phyloP scores from a whole-genome alignment of 1,284 basidiomycete species.

The Sporisorium reilianum region DNA sequence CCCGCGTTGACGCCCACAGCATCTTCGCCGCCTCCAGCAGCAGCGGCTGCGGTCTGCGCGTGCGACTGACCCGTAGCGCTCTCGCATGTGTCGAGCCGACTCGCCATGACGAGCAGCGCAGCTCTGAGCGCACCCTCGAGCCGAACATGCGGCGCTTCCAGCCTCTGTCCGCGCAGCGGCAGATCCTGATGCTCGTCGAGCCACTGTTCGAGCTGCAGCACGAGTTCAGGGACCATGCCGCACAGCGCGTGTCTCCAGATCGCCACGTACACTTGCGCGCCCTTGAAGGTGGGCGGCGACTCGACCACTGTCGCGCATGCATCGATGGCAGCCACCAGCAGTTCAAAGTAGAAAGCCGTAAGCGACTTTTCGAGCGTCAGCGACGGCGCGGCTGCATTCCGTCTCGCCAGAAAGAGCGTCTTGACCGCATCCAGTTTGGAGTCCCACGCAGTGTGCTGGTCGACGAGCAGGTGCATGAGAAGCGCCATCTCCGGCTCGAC shows the following conservation, averaged over 20 bases:
- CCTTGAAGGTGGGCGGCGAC: constrained; percentile 30
- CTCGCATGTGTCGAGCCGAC: constrained; percentile 35
- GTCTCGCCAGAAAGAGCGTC: constrained; percentile 39
- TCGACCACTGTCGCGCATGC: constrained; percentile 42
- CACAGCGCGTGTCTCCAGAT: constrained; percentile 50
- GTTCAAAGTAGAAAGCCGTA: constrained; percentile 45
- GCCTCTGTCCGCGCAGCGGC: constrained; percentile 34
- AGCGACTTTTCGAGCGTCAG: constrained; percentile 48
- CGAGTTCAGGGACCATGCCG: constrained; percentile 44
- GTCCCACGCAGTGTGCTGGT: constrained; percentile 28
- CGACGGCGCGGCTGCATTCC: constrained; percentile 28
- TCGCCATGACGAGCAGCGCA: constrained; percentile 29
- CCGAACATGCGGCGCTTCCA: constrained; percentile 39
- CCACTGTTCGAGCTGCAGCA: constrained; percentile 52
- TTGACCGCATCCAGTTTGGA: constrained; percentile 46
- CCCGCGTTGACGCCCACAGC: not conserved
- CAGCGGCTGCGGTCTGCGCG: not conserved
- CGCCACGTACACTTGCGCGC: constrained; percentile 31
- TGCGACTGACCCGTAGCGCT: constrained; percentile 7
- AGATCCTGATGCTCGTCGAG: constrained; percentile 32
- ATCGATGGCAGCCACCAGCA: constrained; percentile 42
- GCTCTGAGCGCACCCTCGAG: constrained; percentile 39
- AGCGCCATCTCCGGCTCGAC: constrained; percentile 45
- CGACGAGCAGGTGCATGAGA: constrained; percentile 38
- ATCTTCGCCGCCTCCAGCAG: not conserved